Evolutionary conservation across 163 green algal species (phyloP).

Genomic region (Coccomyxa subellipsoidea): DNA sequence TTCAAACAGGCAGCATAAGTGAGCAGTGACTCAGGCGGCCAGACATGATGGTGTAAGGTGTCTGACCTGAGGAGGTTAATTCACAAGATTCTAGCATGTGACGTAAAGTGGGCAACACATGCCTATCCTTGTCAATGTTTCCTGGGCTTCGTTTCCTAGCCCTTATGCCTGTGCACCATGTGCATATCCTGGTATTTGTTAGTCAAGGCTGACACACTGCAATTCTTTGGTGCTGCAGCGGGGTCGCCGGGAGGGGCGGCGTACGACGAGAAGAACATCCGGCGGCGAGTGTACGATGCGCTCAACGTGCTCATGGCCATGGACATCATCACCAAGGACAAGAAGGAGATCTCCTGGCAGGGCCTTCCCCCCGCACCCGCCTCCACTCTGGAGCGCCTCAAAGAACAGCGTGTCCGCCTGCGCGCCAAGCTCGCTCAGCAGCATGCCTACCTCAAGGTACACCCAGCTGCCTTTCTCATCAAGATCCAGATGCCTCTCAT

Average conservation of each 20-base stretch:
- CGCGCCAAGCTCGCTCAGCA: slow-evolving; percentile 20
- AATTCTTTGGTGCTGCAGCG: not conserved
- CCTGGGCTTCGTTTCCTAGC: no score
- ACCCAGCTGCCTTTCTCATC: not conserved
- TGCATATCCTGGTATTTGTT: not conserved
- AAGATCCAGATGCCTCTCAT: no score
- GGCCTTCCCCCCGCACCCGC: slow-evolving; percentile 40
- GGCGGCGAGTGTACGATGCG: slow-evolving; percentile 93
- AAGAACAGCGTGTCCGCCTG: slow-evolving; percentile 20
- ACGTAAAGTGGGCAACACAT: no score
- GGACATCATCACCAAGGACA: slow-evolving; percentile 90
- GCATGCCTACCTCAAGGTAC: slow-evolving; percentile 27
- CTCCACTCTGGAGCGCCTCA: slow-evolving; percentile 22
- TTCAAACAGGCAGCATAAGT: no score
- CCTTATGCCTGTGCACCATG: no score
- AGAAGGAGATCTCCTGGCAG: slow-evolving; percentile 88
- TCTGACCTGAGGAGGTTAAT: no score
- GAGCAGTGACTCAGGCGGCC: no score
- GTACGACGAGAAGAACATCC: slow-evolving; percentile 96
- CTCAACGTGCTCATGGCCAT: slow-evolving; percentile 97
- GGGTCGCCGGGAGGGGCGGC: slow-evolving; percentile 14
- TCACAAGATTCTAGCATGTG: no score
- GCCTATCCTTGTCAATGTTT: no score
- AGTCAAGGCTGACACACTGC: not conserved
- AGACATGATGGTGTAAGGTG: no score